Conservation (phyloP, 306 rosid genomes). For the Prunus padus region DNA sequence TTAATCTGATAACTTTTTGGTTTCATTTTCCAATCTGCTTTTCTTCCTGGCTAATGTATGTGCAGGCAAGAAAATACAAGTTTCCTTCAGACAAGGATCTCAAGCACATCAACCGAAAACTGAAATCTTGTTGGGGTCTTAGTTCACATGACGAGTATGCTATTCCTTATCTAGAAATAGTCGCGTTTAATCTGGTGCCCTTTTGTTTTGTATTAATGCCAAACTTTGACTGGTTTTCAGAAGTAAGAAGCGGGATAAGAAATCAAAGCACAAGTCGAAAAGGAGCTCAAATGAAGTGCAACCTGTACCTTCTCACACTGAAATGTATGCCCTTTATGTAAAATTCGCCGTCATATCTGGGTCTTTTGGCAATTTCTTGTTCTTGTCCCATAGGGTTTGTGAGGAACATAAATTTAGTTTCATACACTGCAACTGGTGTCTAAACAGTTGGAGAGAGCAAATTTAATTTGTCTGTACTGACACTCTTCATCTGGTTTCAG, state of each 20-base stretch:
- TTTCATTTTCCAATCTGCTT: slow-evolving; percentile 31
- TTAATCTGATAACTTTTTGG: slow-evolving; percentile 12
- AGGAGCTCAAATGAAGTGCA: slow-evolving; percentile 59
- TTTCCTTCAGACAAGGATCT: slow-evolving; percentile 81
- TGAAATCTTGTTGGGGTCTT: slow-evolving; percentile 91
- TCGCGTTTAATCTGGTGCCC: neutral
- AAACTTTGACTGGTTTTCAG: slow-evolving; percentile 37
- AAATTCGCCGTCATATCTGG: too few relatives aligned
- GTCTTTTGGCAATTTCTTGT: neutral
- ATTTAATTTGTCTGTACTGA: neutral
- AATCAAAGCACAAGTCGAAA: slow-evolving; percentile 88
- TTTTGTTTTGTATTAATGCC: slow-evolving; percentile 4
- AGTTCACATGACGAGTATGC: slow-evolving; percentile 78
- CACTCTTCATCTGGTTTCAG: neutral
- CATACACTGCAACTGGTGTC: neutral
- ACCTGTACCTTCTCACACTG: slow-evolving; percentile 23
- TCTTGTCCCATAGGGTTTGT: neutral
- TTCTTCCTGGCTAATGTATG: slow-evolving; percentile 20
- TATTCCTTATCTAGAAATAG: slow-evolving; percentile 19
- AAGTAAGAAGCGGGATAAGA: slow-evolving; percentile 89
- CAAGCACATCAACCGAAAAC: slow-evolving; percentile 81
- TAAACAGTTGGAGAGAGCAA: neutral
- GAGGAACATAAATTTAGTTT: neutral
- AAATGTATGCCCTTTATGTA: slow-evolving; percentile 25
- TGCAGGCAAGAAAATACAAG: slow-evolving; percentile 57